Evolutionary conservation across 352 stramenopile genomes (phyloP).

Genomic region (Pythium coloratum): DNA sequence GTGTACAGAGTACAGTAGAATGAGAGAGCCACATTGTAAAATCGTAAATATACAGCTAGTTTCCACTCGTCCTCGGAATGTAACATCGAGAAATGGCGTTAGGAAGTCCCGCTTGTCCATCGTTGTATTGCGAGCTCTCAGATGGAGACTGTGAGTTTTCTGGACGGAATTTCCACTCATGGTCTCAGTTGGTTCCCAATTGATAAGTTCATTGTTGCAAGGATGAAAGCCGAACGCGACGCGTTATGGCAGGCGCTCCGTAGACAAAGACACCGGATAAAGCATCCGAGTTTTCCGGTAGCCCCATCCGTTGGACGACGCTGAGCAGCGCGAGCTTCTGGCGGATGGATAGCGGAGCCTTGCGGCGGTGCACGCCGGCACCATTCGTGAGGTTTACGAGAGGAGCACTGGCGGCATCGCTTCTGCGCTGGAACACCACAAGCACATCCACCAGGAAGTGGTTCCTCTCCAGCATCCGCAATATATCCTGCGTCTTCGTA

Average conservation of each 20-base stretch:
- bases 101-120: too few relatives aligned
- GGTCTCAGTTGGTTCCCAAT: too few relatives aligned
- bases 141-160: too few relatives aligned
- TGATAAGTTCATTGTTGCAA: background rate
- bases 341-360: background rate
- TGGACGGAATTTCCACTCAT: too few relatives aligned
- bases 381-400: background rate
- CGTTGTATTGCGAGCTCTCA: too few relatives aligned
- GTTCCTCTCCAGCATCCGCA: background rate
- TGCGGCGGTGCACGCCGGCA: background rate
- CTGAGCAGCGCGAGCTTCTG: constrained; percentile 1
- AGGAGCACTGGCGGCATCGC: background rate
- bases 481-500: background rate
- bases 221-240: background rate
- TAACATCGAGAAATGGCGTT: too few relatives aligned
- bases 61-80: too few relatives aligned
- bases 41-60: too few relatives aligned
- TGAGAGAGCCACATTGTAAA: too few relatives aligned
- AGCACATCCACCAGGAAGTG: background rate
- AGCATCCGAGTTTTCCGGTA: background rate
- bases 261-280: background rate
- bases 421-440: background rate
- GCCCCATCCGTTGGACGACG: background rate
- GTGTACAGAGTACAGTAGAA: too few relatives aligned
- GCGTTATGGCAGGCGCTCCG: background rate